Base-by-base conservation (phyloP, 768 basidiomycete genomes). In the Epithele typhae region DNA sequence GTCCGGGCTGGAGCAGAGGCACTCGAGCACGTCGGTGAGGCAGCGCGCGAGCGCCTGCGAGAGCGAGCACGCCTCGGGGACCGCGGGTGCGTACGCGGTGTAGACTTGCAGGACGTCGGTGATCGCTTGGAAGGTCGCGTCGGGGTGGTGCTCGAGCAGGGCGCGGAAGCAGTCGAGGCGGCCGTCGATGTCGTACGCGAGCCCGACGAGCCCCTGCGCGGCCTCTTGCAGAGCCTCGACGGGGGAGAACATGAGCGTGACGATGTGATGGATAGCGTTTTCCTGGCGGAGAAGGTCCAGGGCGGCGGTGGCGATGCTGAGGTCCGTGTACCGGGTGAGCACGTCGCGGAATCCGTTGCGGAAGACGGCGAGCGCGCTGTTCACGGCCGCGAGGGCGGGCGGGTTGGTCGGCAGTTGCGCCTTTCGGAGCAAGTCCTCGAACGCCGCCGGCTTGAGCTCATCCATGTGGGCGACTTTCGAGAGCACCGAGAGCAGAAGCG, bases 21-120 rank as follows among this genome's bases (percentile, higher is more conserved):
- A 84, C 30, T 97, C 93, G 46, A 97, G 78, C 47, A 96, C 78
- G 59, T 99, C 96, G 11, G 91, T 90, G 56, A 97, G 76, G 64
- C 93, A 95, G 3, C 86, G 82, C 15, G 96, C 96, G 19, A 97
- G 78, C 17, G 89, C 84, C 56, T 88, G 89, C 4, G 96, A 90
- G n/a, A 92, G 61, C 40, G 76, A 82, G 60, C 90, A 92, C 0
- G 93, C 94, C 60, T 98, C 96, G 0, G 88, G 84, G 4, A 90
- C 75, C 11, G 60, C 55, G 10, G 70, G 64, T 0, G 89, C 86
- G 53, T 81, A 78, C 14, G 68, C 65, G 41, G 73, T 72, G 67
- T 92, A 97, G 1, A 66, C 75, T 21, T 69, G 65, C 9, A 98
- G 74, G 57, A 82, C 84, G n/a, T 70, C 68, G 40, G 77, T 72